phyloP scores from a whole-genome alignment of 2,329 filamentous ascomycete species.

The Aureobasidium sp. region DNA sequence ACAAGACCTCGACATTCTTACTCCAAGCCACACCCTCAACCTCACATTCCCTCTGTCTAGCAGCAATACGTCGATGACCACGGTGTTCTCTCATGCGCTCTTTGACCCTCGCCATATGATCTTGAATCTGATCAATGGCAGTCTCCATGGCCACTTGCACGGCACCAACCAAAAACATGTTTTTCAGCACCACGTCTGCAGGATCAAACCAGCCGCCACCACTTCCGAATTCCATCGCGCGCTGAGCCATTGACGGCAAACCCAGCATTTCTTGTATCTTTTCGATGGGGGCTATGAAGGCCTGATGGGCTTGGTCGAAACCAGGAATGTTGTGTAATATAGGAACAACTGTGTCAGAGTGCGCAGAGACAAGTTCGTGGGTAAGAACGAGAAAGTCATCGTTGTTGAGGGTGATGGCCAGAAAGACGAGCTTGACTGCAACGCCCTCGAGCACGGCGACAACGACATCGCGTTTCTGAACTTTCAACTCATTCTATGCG shows the following conservation, averaged over 20 bases:
- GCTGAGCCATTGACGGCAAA: background rate
- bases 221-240: background rate
- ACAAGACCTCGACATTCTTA: background rate
- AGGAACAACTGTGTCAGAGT: background rate
- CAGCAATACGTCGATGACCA: background rate
- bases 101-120: background rate
- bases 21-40: background rate
- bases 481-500: slow-evolving; percentile 1
- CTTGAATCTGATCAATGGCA: slow-evolving; percentile 1
- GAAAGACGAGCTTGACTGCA: background rate
- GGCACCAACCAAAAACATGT: slow-evolving; percentile 8
- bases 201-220: background rate
- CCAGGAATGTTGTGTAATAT: background rate
- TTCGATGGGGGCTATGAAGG: background rate
- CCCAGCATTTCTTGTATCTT: slow-evolving; percentile 1
- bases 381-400: slow-evolving; percentile 8
- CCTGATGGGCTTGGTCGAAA: background rate
- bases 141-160: slow-evolving; percentile 1
- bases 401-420: slow-evolving; percentile 6
- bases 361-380: background rate
- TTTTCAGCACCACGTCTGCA: slow-evolving; percentile 1
- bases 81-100: background rate
- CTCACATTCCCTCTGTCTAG: background rate
- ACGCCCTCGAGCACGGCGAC: slow-evolving; percentile 2
- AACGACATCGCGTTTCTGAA: background rate